A percentile compares a stretch with the other conserved stretches of the same genome.
These are phyloP conservation scores for Fusarium nisikadoi DNA, from an alignment of 2,329 filamentous ascomycete genomes.

Conservation along the genomic window DNA sequence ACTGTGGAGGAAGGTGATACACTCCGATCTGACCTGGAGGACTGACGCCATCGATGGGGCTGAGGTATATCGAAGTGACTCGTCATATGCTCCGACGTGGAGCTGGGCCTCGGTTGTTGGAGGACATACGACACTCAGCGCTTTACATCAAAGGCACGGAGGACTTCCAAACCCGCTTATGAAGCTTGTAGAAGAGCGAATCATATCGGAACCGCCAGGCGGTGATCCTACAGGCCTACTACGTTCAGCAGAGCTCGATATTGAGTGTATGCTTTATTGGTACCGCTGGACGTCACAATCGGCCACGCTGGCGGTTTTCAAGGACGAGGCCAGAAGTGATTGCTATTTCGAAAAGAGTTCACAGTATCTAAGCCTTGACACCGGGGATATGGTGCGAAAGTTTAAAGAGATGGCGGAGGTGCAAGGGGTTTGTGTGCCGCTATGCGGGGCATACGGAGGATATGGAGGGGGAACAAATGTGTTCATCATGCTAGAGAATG, in stretches of 20 bases:
- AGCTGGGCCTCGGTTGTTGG: not conserved
- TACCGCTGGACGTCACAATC: not conserved
- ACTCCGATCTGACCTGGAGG: not conserved
- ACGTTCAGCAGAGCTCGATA: not conserved
- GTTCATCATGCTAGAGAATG: not conserved
- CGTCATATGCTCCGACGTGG: not conserved
- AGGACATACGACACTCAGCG: not conserved
- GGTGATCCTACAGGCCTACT: accelerated
- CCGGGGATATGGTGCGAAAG: not conserved
- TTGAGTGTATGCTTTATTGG: not conserved
- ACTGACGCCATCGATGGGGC: not conserved
- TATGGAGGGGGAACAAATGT: not conserved
- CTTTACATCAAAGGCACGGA: accelerated
- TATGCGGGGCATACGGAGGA: accelerated
- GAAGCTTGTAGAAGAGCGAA: accelerated
- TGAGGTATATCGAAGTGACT: not conserved
- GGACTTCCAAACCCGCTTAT: not conserved
- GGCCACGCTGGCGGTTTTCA: not conserved
- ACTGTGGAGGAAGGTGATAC: accelerated
- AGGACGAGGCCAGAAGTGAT: not conserved
- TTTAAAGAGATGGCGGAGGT: not conserved
- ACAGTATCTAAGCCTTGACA: not conserved
- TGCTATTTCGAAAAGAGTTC: not conserved
- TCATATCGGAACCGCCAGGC: accelerated
- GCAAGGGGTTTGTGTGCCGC: not conserved